Conservation (phyloP, 106 monocot species). For the Dioscorea dumetorum region DNA sequence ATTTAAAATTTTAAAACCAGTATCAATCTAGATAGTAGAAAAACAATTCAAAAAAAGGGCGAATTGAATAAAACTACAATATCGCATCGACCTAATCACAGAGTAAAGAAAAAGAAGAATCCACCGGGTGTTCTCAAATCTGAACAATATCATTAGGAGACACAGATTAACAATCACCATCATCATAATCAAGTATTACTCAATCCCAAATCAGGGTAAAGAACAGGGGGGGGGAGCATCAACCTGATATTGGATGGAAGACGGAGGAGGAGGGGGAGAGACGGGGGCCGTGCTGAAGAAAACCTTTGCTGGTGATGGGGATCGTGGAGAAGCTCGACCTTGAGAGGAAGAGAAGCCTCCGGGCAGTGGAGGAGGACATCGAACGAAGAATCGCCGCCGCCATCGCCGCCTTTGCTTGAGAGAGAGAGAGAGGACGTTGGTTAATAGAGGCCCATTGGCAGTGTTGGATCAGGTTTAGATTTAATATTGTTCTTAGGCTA, state of each 20-base stretch:
- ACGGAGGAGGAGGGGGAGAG: background rate
- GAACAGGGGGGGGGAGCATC: background rate
- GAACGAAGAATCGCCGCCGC: constrained; percentile 6
- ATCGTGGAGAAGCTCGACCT: constrained; percentile 13
- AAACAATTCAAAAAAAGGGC: background rate
- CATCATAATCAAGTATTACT: background rate
- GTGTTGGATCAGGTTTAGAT: background rate
- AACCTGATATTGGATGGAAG: constrained; percentile 15
- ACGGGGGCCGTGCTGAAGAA: background rate
- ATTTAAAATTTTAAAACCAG: too few species aligned
- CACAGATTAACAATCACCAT: background rate
- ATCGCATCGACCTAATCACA: background rate
- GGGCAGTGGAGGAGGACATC: constrained; percentile 7
- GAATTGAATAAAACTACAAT: background rate
- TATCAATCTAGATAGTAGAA: background rate
- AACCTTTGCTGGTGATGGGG: background rate
- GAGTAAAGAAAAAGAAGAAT: background rate
- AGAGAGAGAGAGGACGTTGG: too few species aligned
- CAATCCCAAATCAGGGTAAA: background rate
- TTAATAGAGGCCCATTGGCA: too few species aligned
- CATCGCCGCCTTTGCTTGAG: background rate
- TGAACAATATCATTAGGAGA: background rate
- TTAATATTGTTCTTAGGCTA: background rate
- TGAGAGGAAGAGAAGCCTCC: constrained; percentile 8
- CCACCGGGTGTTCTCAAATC: background rate